Conservation (phyloP, 345 rosid species). For the Aethionema arabicum region DNA sequence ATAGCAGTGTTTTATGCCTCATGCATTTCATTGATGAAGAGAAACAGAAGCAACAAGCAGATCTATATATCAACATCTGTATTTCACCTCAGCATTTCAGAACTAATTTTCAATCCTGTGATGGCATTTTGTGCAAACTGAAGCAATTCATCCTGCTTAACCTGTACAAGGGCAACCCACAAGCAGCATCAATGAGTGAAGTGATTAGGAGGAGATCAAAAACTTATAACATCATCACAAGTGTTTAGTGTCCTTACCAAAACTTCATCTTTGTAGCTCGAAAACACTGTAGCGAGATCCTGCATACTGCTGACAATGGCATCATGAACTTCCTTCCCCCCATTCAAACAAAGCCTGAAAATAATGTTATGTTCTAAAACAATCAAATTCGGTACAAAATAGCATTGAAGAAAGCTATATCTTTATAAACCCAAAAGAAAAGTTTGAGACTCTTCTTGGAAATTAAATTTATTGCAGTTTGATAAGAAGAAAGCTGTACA, state of each 20-base stretch:
- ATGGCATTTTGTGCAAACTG: constrained; percentile 88
- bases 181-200: constrained; percentile 3
- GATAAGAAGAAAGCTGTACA: no score
- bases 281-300: constrained; percentile 77
- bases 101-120: constrained; percentile 77
- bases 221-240: neutral
- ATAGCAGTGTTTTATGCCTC: constrained; percentile 20
- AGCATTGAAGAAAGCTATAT: constrained; percentile 5
- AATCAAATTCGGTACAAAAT: constrained; percentile 1
- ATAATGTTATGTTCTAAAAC: constrained; percentile 22
- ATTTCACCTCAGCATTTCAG: constrained; percentile 69
- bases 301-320: constrained; percentile 94
- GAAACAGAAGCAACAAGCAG: constrained; percentile 23
- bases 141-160: constrained; percentile 93
- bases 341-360: constrained; percentile 76
- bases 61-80: constrained; percentile 16
- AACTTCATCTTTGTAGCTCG: constrained; percentile 90
- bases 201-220: constrained; percentile 26
- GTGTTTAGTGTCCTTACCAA: constrained; percentile 53
- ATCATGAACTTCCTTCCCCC: constrained; percentile 94
- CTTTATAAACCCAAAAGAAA: neutral
- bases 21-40: constrained; percentile 4
- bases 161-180: constrained; percentile 45
- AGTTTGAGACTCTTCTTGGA: neutral
- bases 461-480: constrained; percentile 2